Evolutionary conservation across 129 eudicot species (phyloP), one percentile per base, ranked within the genome.

Genomic region (Escallonia rubra): DNA sequence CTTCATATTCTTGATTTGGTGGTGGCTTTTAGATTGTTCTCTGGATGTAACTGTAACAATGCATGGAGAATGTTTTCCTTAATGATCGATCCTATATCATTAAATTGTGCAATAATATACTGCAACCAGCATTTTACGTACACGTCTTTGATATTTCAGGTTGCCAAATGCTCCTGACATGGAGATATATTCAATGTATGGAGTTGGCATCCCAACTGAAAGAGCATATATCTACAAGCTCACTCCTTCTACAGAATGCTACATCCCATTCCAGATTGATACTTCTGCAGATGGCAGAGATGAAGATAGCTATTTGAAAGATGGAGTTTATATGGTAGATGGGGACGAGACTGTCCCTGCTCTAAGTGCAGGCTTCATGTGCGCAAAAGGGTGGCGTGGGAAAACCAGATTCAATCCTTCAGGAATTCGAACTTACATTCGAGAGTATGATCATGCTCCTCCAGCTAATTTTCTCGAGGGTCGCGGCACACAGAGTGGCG

Each of bases 351-450:
- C 99, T 0, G 99, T 93, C 7, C 99, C 99, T 4, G 87, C 79
- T 41, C 62, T 93, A 59, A 93, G 99, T 59, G 85, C 99, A 8
- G 99, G 99, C 14, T 93, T 54, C 83, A 93, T 93, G 99, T 84
- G 92, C 40, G 96, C 99, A 7, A 93, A 93, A 76, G 96, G 88
- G 38, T 93, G 99, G 99, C 99, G 99, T 57, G 99, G 99, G 44
- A 93, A 82, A 69, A 93, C 99, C 6, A 73, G 95, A 56, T 93
- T 84, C 71, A 93, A 93, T 71, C 99, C 99, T 61, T 89, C 96
- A 2, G 99, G 96, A 47, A 80, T 84, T 43, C 74, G 72, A 56
- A 93, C 90, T 0, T 86, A 82, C 56, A 49, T 86, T 44, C 61
- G 99, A 69, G 99, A 93, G 74, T 93, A 85, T 43, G 85, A 84